Evolutionary conservation across 202 grass and related monocot genomes (phyloP).

Genomic region (Carex arenaria): DNA sequence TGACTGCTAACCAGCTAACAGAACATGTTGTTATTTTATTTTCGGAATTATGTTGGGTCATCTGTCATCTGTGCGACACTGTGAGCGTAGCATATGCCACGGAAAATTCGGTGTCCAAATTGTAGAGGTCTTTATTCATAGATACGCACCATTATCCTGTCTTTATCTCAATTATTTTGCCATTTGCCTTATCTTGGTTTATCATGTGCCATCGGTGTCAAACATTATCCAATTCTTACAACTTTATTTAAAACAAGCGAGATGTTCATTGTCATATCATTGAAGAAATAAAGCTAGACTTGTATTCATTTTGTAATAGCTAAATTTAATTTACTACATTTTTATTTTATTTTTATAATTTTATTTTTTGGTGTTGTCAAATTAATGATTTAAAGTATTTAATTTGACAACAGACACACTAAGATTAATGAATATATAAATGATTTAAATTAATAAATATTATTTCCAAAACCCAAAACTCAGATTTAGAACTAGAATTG

Average conservation of each 20-base stretch:
- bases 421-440: neutral
- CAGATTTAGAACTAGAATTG: neutral
- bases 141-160: slow-evolving; percentile 2
- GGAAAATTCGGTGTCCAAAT: neutral
- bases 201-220: neutral
- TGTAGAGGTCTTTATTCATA: neutral
- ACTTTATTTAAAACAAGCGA: neutral
- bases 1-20: too few relatives aligned
- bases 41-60: neutral
- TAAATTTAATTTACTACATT: neutral
- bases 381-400: neutral
- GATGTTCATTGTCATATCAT: neutral
- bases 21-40: too few relatives aligned
- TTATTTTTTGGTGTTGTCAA: neutral
- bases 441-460: neutral
- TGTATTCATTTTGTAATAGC: neutral
- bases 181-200: neutral
- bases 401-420: neutral
- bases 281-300: neutral
- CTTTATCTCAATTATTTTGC: neutral
- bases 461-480: neutral
- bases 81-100: neutral
- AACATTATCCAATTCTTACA: neutral
- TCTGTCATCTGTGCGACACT: neutral
- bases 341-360: neutral